Evolutionary conservation across 176 grass and related monocot genomes (phyloP), one percentile per base, ranked within the genome.

Genomic region (Alopecurus myosuroides): DNA sequence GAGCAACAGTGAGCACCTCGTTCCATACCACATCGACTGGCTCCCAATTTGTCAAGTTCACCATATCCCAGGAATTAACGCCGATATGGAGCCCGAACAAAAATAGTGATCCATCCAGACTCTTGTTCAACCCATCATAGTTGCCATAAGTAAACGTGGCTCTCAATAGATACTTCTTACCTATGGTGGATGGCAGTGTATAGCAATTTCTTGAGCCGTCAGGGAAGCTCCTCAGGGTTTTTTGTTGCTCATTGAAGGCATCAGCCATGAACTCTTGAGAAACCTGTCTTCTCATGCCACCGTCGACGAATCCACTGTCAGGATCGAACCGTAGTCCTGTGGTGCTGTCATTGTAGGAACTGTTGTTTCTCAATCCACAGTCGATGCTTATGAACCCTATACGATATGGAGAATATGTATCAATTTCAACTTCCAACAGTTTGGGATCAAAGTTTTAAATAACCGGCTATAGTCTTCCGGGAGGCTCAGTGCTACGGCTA

Each of bases 1-100:
- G 8, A 52, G 86, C 34, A 36, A 82, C 19, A 0, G 31, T 67
- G 58, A 88, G 0, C 1, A 46, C 69, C 35, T 89, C 87, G 8
- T 37, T 81, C 48, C 6, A 35, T 1, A 31, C 0, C 0, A 11
- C 30, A 0, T 0, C 0, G 1, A 15, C 0, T 51, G 66, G 12
- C 48, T 3, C 3, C 1, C 0, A 2, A 0, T 63, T 37, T 66
- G 82, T 65, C 31, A 84, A 7, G 71, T 84, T 84, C 5, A 84
- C 41, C 3, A 12, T 7, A 7, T n/a, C 46, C 82, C 82, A 84
- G 70, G 76, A 50, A 35, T 84, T 84, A 29, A 76, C 70, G 0
- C 56, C 70, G 1, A 84, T 84, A 26, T 84, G 71, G 1, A 84
- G 70, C 1, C 22, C 82, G 3, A 76, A 84, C 8, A 84, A 2